phyloP scores from a whole-genome alignment of 2,329 filamentous ascomycete genomes.

The Botryosphaeria dothidea region DNA sequence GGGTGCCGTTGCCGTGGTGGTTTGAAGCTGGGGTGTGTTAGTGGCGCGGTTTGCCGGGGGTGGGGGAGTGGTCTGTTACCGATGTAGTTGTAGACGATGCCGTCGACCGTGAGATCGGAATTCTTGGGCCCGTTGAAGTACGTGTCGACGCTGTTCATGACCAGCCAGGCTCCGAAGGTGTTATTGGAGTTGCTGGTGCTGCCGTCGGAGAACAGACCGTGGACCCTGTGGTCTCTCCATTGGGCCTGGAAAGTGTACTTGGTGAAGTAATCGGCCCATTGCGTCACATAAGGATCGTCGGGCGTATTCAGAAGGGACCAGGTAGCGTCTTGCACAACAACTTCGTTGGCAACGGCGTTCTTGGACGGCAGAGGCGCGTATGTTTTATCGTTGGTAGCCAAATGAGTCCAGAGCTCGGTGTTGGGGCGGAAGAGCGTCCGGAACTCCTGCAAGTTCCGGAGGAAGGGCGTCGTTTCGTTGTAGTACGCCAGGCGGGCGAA shows the following conservation, averaged over 20 bases:
- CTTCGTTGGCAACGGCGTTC: constrained; percentile 43
- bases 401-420: constrained; percentile 61
- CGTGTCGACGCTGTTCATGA: constrained; percentile 65
- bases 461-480: constrained; percentile 57
- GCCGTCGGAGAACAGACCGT: constrained; percentile 58
- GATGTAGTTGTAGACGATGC: constrained; percentile 67
- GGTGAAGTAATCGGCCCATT: constrained; percentile 64
- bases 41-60: not conserved
- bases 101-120: constrained; percentile 64
- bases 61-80: constrained; percentile 22
- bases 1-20: constrained; percentile 63
- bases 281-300: constrained; percentile 56
- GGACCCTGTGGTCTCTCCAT: constrained; percentile 60
- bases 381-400: constrained; percentile 58
- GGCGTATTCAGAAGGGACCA: constrained; percentile 60
- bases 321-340: constrained; percentile 64
- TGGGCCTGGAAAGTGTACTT: constrained; percentile 64
- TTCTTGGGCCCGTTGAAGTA: constrained; percentile 64
- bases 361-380: constrained; percentile 55
- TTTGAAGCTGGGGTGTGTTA: constrained; percentile 44
- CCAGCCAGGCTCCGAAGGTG: constrained; percentile 62
- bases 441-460: constrained; percentile 62
- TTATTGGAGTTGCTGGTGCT: constrained; percentile 51
- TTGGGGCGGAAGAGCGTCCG: constrained; percentile 63
- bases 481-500: constrained; percentile 63